Evolutionary conservation across 805 yeast genomes (phyloP), one percentile per base, ranked within the genome.

Genomic region (Nakazawaea ernobii): DNA sequence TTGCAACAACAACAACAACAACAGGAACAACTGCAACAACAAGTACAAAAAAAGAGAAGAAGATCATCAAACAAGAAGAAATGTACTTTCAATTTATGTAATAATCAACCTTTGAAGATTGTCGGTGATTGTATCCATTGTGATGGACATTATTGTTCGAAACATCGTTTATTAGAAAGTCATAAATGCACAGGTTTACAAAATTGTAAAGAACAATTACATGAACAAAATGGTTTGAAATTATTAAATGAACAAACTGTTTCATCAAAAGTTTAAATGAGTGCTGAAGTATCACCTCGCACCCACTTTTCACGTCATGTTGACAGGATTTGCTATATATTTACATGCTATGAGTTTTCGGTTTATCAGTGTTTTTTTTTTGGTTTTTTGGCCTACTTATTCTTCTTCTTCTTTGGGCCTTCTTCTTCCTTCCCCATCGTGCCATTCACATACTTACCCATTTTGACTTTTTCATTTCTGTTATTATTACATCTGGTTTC

Each of bases 81-180:
- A 51, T 78, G 84, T 63, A 68, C 82, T 20, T 80, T 79, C 62
- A 65, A 64, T 30, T 59, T 69, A 28, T 89, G 96, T 66, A 70
- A 75, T 17, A 73, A 84, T n/a, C 69, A 78, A 10, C 87, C 91
- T 0, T 67, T 77, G 42, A 68, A 81, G 55, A 73, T 78, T 71
- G 82, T 87, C 39, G 97, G 97, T 42, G 90, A 84, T 62, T 89
- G 97, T 64, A 76, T 81, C 46, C 85, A 82, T 60, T 89, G 97
- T 64, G 78, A 79, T 42, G 95, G 95, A 39, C 84, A 83, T 59
- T 89, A 80, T 64, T 89, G 97, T 65, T 84, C 92, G 30, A 84
- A 85, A 58, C 97, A 89, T 68, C 76, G 97, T 48, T 71, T 89
- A 48, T 71, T 90, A 67, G 97, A 89, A 65, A 89, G 83, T 63